Evolutionary conservation across 768 basidiomycete genomes (phyloP).

Genomic region (Lactarius hengduanensis): DNA sequence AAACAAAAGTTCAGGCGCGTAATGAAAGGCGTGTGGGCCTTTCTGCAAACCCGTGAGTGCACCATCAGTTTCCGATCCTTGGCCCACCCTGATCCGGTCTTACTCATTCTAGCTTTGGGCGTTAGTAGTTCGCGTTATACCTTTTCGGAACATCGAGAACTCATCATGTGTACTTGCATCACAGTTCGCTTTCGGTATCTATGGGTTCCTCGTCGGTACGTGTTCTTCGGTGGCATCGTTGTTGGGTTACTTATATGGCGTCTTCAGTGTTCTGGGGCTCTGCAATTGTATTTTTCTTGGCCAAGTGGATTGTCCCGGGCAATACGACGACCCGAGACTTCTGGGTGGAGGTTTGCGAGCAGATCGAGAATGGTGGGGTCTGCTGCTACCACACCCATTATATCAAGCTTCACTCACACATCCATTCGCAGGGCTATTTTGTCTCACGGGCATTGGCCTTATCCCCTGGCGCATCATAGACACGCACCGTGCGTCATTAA

Average conservation of each 20-base stretch:
- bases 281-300: conserved; percentile 73
- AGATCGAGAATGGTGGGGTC: conserved; percentile 66
- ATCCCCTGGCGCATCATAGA: conserved; percentile 75
- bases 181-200: conserved; percentile 65
- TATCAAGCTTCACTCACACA: conserved; percentile 2
- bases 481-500: conserved; percentile 56
- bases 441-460: conserved; percentile 74
- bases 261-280: conserved; percentile 79
- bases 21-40: conserved; percentile 73
- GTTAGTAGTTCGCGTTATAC: conserved; percentile 40
- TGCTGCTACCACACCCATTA: neutral
- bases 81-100: conserved; percentile 1
- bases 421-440: conserved; percentile 58
- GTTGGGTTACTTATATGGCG: conserved; percentile 14
- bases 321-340: conserved; percentile 68
- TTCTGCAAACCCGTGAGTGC: conserved; percentile 74
- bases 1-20: conserved; percentile 58
- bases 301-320: conserved; percentile 66
- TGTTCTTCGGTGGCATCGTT: neutral
- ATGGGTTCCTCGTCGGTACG: conserved; percentile 72
- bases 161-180: neutral
- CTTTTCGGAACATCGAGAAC: neutral
- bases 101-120: conserved; percentile 53
- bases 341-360: conserved; percentile 79
- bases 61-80: conserved; percentile 3